Percentiles rank a stretch among this genome's conserved stretches.
Evolutionary conservation across 768 basidiomycete species (phyloP).

Genomic region (Mycena filopes): DNA sequence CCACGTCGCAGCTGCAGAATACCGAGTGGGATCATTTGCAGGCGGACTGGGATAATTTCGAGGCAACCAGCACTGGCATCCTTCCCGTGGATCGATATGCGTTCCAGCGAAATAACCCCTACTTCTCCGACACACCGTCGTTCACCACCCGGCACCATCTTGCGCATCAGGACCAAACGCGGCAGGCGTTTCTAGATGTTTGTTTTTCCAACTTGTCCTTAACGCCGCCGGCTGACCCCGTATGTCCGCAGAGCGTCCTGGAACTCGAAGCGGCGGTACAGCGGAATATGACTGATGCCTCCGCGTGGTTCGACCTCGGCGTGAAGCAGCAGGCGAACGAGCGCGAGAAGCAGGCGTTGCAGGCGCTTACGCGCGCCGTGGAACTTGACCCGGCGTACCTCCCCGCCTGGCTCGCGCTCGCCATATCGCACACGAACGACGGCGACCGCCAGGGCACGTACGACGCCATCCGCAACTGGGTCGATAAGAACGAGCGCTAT

Average conservation of each 20-base stretch:
- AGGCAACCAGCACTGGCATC: slow-evolving; percentile 77
- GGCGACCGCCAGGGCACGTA: slow-evolving; percentile 78
- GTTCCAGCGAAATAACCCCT: slow-evolving; percentile 85
- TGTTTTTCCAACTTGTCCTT: neutral
- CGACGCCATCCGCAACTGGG: slow-evolving; percentile 88
- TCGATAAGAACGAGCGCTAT: slow-evolving; percentile 70
- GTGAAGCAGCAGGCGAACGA: slow-evolving; percentile 99
- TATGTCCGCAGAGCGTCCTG: slow-evolving; percentile 74
- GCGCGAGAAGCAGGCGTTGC: slow-evolving; percentile 89
- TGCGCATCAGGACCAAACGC: slow-evolving; percentile 52
- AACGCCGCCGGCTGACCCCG: no score
- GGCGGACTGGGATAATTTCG: slow-evolving; percentile 83
- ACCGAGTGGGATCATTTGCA: slow-evolving; percentile 76
- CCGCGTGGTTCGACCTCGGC: slow-evolving; percentile 91
- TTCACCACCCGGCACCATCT: slow-evolving; percentile 58
- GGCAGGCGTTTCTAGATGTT: slow-evolving; percentile 56
- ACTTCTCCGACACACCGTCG: slow-evolving; percentile 67
- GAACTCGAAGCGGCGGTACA: slow-evolving; percentile 93
- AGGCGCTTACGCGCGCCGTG: slow-evolving; percentile 83
- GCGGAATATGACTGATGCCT: slow-evolving; percentile 72
- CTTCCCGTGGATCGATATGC: slow-evolving; percentile 66
- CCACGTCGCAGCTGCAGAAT: slow-evolving; percentile 27
- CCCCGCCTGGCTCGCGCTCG: slow-evolving; percentile 89
- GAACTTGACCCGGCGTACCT: slow-evolving; percentile 82
- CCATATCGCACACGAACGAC: slow-evolving; percentile 93